Evolutionary conservation across 306 rosid genomes (phyloP), one percentile per base, ranked within the genome.

Genomic region (Acmispon strigosus): DNA sequence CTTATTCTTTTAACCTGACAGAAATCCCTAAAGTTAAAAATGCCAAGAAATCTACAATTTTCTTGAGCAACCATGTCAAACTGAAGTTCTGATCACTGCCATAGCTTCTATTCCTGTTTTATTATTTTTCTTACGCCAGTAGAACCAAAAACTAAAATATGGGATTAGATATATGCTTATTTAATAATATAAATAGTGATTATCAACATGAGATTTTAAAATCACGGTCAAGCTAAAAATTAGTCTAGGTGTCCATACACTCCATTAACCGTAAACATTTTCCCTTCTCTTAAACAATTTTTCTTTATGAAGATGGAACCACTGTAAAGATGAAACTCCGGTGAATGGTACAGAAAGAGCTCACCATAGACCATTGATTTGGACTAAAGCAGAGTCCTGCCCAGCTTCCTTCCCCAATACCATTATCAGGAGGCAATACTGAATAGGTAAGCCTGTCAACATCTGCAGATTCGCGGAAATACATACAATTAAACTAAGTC

Each of bases 381-480:
- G 96, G 96, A 81, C 84, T 90, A 86, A 92, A 92, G 88, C 93
- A 79, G 36, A 92, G 86, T 51, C 98, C 98, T 9, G 93, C 85
- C 98, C 98, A 92, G 74, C 96, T 83, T 59, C 96, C 87, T 79
- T 92, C 98, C 49, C 96, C 91, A 64, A 88, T 56, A 59, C 96
- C 92, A 73, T 77, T 69, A 76, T 90, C 96, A 36, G 57, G 84
- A 74, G 96, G 96, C 68, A 82, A 63, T 51, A 78, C 98, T 17
- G 96, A 88, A 80, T 90, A 92, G 7, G 91, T 86, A 71, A 92
- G 82, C 81, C 79, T 81, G 72, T 85, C 91, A 70, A 81, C 75
- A 83, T 90, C 96, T 92, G 82, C 77, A 77, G 70, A 76, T 66
- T 45, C 59, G 62, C 20, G 66, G 53, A 73, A 62, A 76, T 29